Evolutionary conservation across 352 stramenopile genomes (phyloP).

Genomic region (Nannochloropsis limnetica): DNA sequence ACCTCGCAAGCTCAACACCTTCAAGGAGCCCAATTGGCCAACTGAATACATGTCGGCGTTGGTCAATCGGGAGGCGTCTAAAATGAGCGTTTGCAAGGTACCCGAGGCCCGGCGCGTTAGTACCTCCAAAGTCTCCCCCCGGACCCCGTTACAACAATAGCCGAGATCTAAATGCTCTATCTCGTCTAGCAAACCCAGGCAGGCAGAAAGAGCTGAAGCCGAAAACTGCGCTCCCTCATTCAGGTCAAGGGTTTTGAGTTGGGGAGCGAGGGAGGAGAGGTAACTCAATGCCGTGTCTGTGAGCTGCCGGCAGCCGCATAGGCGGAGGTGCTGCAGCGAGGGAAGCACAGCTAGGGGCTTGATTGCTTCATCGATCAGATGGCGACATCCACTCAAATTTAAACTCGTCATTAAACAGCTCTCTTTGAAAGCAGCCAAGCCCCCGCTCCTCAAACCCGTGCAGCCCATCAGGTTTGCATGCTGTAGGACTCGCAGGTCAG

Average conservation of each 20-base stretch:
- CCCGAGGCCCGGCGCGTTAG: neutral
- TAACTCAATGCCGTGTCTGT: neutral
- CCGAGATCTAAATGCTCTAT: neutral
- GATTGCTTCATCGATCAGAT: conserved; percentile 1
- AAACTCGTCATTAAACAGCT: conserved; percentile 4
- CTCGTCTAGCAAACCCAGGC: neutral
- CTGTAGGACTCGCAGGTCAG: neutral
- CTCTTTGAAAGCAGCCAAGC: neutral
- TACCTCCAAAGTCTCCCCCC: neutral
- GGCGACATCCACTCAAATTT: neutral
- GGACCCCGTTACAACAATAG: neutral
- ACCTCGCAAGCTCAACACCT: neutral
- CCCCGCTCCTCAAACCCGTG: neutral
- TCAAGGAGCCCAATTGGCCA: neutral
- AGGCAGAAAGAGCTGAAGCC: neutral
- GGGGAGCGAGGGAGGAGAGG: neutral
- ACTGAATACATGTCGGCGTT: neutral
- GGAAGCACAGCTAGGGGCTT: neutral
- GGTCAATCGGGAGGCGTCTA: conserved; percentile 5
- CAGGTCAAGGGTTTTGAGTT: neutral
- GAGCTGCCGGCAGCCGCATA: conserved; percentile 12
- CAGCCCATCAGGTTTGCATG: neutral
- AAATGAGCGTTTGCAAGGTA: neutral
- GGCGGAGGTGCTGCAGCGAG: neutral
- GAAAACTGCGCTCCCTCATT: conserved; percentile 4